These are phyloP conservation scores for Solanum hybrid DNA, from an alignment of 305 asterid genomes.

Conservation along the genomic window DNA sequence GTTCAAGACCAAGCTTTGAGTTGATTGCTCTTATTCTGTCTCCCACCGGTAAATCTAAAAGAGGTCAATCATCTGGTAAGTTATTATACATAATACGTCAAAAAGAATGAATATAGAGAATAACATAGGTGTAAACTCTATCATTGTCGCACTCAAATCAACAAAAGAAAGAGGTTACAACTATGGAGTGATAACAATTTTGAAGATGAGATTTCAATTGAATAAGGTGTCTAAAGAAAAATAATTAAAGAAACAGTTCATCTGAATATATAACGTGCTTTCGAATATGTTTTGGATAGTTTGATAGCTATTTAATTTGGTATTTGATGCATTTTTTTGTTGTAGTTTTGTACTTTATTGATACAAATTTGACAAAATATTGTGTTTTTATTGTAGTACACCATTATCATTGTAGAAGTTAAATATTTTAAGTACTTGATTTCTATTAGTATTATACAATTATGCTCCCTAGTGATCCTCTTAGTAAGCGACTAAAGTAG, in stretches of 20 bases:
- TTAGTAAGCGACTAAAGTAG: not conserved
- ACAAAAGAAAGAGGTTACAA: not conserved
- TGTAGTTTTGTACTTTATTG: not conserved
- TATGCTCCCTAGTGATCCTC: not conserved
- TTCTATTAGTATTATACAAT: too few species aligned
- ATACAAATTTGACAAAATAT: not conserved
- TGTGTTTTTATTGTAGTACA: too few species aligned
- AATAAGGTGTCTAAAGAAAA: not conserved
- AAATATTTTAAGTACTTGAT: too few species aligned
- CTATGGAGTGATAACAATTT: not conserved
- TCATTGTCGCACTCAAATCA: not conserved
- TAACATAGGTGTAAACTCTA: not conserved
- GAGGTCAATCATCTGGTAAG: not conserved
- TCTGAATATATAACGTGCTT: not conserved
- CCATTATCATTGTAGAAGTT: too few species aligned
- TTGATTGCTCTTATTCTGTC: not conserved
- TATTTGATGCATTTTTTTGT: not conserved
- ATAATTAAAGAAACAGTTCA: not conserved
- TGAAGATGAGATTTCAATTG: not conserved
- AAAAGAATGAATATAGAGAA: too few species aligned
- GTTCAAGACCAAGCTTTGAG: not conserved
- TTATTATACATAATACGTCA: not conserved
- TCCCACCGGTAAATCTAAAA: not conserved
- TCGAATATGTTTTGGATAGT: not conserved
- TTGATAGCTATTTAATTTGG: too few species aligned